Base-by-base conservation (phyloP, 768 basidiomycete genomes). In the Psilocybe subaeruginosa region DNA sequence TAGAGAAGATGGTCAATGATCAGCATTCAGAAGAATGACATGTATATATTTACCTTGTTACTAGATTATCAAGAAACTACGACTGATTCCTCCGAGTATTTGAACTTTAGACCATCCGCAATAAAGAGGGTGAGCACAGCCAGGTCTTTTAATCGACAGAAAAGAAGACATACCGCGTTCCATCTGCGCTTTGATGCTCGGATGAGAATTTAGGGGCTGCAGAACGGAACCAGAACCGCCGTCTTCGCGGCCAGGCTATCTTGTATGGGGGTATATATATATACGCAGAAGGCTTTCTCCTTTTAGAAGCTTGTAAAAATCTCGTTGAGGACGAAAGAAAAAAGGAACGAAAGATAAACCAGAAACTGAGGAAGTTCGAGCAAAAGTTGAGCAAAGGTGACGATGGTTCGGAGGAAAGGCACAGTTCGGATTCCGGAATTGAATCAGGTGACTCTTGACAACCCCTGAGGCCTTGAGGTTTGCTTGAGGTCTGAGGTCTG, bases 201-300 rank as follows among this genome's bases (percentile, higher is more conserved):
- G 91, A 67, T 94, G 92, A 14, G 92, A 94, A 31, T 92, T 94
- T 48, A 94, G 62, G 2, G 83, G 82, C 64, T 91, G 90, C 55
- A 68, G 80, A 0, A 84, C 81, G 23, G 23, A 23, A 23, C 23
- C 4, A 93, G 79, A 8, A 78, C 78, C 0, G 91, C 79, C 0
- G 84, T 83, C 59, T 86, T 77, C 0, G 92, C 92, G 23, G 85
- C 82, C 37, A 92, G 77, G 48, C 86, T 86, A n/a, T 91, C 91
- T 92, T 54, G 59, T 46, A 31, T 17, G 12, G 16, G 19, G 4
- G 37, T 17, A 43, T 30, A 31, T 35, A 49, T 35, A 49, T 33
- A 29, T 58, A 46, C 35, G 30, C 33, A n/a, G 23, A 23, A 23
- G 23, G 23, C 23, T 23, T 23, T 23, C 23, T 23, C 23, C 23